Evolutionary conservation across 2,329 filamentous ascomycete genomes (phyloP), one percentile per base, ranked within the genome.

Genomic region (Balansia obtecta): DNA sequence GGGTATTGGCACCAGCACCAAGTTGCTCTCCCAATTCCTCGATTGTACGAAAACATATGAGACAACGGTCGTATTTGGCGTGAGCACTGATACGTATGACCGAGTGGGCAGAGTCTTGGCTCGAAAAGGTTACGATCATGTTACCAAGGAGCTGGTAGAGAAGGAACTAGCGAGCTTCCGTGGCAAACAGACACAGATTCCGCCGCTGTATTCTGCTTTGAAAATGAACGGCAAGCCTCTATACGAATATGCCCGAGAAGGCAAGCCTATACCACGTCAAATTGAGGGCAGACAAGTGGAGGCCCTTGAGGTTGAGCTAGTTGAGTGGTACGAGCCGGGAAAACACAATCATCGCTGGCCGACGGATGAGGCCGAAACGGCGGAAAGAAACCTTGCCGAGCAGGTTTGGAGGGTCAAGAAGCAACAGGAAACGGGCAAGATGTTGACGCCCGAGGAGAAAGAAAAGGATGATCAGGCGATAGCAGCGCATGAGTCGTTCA

Each of bases 201-300:
- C 93, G 38, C 91, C 91, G 6, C 79, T 98, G 18, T 98, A 90
- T 68, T 95, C 88, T 32, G 93, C 93, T 10, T 74, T 97, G 54
- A 90, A 91, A 66, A 88, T 96, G 66, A 80, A 96, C 57, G 93
- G 93, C 2, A 96, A 96, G 72, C 86, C 88, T 34, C 75, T 96
- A 46, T 98, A 98, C 65, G 90, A 98, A 68, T 97, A 97, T 67
- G 93, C 93, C 18, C 78, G 93, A 46, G 88, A 90, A 64, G 93
- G 93, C 15, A 88, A 85, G 61, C 80, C 87, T 37, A 83, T 95
- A 15, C 93, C 93, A 0, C 75, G 85, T 50, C 85, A 95, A 64
- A 93, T 98, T 52, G 76, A 89, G 63, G 80, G 85, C 49, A 74
- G 91, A 51, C 79, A 86, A 2, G 87, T 97, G 39, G 82, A 88